Conservation (phyloP, 225 moss, liverwort and hornwort genomes). For the Bryum argenteum region DNA sequence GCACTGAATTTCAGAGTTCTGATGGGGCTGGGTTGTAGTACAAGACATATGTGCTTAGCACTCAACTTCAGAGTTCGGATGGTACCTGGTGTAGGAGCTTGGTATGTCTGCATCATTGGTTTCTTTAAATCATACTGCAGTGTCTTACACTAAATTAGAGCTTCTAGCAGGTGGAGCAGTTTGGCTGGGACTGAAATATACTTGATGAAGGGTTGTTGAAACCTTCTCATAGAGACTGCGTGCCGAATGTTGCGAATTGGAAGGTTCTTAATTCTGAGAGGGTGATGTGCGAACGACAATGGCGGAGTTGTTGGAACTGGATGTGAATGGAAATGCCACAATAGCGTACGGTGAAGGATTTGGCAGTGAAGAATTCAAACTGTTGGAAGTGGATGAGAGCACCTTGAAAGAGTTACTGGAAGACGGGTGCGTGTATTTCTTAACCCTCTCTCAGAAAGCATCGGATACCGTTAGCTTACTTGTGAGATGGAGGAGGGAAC, state of each 20-base stretch:
- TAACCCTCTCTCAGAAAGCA: not conserved
- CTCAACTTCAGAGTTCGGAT: too few relatives aligned
- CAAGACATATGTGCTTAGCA: too few relatives aligned
- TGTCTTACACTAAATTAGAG: not conserved
- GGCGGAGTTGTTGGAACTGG: constrained; percentile 58
- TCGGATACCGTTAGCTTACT: not conserved
- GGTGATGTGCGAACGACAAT: constrained; percentile 31
- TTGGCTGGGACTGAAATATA: not conserved
- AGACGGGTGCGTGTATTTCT: constrained; percentile 50
- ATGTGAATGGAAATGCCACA: constrained; percentile 42
- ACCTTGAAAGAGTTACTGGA: constrained; percentile 70
- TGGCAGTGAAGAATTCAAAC: constrained; percentile 70
- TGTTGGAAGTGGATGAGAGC: constrained; percentile 82
- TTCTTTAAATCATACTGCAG: not conserved
- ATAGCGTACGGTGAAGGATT: constrained; percentile 67
- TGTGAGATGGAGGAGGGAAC: not conserved
- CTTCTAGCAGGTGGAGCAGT: constrained; percentile 21
- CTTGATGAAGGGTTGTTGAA: constrained; percentile 17
- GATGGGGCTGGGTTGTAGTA: too few relatives aligned
- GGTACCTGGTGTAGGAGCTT: too few relatives aligned
- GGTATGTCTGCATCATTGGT: too few relatives aligned
- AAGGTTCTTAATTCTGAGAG: constrained; percentile 2
- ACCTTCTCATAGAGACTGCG: not conserved
- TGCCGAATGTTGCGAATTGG: constrained; percentile 19
- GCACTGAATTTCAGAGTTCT: too few relatives aligned